Conservation (phyloP, 352 stramenopile species). For the Phytopythium aichiense region DNA sequence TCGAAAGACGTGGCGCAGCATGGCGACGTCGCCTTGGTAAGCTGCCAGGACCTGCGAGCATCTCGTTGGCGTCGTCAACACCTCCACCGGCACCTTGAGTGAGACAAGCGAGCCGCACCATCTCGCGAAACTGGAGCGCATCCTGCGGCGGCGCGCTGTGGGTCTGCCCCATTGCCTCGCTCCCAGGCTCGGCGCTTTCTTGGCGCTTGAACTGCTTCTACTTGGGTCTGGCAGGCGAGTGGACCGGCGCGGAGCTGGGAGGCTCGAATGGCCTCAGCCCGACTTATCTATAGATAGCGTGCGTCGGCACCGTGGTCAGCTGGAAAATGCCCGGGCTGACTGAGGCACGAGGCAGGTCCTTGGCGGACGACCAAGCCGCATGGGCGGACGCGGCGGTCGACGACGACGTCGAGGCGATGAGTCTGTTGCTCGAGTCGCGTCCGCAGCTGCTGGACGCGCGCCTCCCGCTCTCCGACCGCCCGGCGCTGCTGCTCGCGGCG, state of each 20-base stretch:
- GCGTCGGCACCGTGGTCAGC: background rate
- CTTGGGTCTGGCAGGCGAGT: background rate
- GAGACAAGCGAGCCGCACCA: conserved; percentile 19
- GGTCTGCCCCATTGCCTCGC: conserved; percentile 39
- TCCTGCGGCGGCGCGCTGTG: conserved; percentile 49
- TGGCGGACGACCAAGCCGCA: background rate
- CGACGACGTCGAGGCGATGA: background rate
- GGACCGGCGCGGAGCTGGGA: background rate
- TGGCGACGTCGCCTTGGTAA: conserved; percentile 44
- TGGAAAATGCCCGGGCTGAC: background rate
- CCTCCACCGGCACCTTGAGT: background rate
- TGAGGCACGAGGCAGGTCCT: background rate
- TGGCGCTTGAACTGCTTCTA: background rate
- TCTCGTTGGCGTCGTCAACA: background rate
- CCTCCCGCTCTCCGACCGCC: conserved; percentile 7
- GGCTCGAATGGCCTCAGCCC: too few relatives aligned
- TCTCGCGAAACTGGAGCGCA: conserved; percentile 51
- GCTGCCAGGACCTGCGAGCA: conserved; percentile 32
- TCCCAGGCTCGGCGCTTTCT: background rate
- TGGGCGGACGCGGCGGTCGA: background rate
- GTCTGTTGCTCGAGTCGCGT: background rate
- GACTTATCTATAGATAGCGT: conserved; percentile 4
- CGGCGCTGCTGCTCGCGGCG: conserved; percentile 14
- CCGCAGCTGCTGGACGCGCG: conserved; percentile 2
- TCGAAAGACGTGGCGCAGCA: conserved; percentile 36